phyloP scores from a whole-genome alignment of 495 filamentous ascomycete genomes.

The Podospora pseudopauciseta region DNA sequence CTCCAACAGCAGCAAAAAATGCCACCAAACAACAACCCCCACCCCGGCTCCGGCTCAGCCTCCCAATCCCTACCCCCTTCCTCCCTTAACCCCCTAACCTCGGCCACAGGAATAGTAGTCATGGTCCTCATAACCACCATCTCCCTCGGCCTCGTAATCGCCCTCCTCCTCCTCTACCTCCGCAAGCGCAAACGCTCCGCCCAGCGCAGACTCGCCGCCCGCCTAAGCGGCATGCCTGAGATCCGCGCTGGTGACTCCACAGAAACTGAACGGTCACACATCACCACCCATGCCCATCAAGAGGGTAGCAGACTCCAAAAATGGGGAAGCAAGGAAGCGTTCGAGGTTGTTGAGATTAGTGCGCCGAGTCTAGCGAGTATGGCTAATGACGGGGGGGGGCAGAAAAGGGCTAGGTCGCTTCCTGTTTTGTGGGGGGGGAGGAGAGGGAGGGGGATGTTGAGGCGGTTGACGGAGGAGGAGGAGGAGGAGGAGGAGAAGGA shows the following conservation, averaged over 20 bases:
- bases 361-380: not conserved
- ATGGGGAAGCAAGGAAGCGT: not conserved
- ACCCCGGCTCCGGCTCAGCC: not conserved
- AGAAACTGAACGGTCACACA: not conserved
- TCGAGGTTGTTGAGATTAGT: not conserved
- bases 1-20: not conserved
- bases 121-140: not conserved
- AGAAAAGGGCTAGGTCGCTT: not conserved
- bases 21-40: not conserved
- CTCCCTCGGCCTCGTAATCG: not conserved
- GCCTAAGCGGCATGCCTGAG: not conserved
- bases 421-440: not conserved
- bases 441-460: constrained; percentile 5
- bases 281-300: not conserved
- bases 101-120: not conserved
- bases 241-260: not conserved
- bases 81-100: not conserved
- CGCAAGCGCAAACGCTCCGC: not conserved
- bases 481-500: not conserved
- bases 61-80: not conserved
- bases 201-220: not conserved
- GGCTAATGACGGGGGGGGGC: not conserved
- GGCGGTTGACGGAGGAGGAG: not conserved
- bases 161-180: not conserved
- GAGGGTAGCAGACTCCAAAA: not conserved